These are phyloP conservation scores for Thelephora ganbajun DNA, from an alignment of 768 basidiomycete species.

Conservation along the genomic window DNA sequence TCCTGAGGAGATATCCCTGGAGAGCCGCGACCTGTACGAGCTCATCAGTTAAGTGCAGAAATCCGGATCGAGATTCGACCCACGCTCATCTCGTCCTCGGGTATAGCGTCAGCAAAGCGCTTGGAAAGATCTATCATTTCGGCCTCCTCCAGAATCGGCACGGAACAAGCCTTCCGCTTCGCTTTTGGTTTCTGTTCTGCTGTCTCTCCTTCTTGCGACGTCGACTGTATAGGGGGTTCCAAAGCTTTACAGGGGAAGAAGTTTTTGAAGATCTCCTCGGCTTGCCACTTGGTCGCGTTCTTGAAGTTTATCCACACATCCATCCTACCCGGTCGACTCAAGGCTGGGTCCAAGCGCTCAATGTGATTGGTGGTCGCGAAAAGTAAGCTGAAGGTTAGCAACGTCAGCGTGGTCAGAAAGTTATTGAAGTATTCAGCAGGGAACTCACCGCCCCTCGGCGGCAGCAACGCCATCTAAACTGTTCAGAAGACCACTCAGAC, in stretches of 20 bases:
- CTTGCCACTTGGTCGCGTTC: slow-evolving; percentile 85
- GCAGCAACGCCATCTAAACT: slow-evolving; percentile 79
- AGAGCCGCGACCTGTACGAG: slow-evolving; percentile 55
- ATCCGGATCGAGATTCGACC: slow-evolving; percentile 14
- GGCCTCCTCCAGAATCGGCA: slow-evolving; percentile 58
- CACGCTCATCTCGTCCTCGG: slow-evolving; percentile 81
- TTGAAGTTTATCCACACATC: slow-evolving; percentile 89
- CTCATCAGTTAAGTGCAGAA: slow-evolving; percentile 2
- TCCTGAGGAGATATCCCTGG: slow-evolving; percentile 80
- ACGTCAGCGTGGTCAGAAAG: slow-evolving; percentile 3
- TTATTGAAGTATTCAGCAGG: slow-evolving; percentile 1
- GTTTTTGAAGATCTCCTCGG: slow-evolving; percentile 86
- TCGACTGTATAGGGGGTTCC: slow-evolving; percentile 4
- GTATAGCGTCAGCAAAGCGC: slow-evolving; percentile 69
- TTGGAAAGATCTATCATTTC: slow-evolving; percentile 72
- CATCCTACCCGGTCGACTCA: slow-evolving; percentile 82
- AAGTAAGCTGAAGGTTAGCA: slow-evolving; percentile 38
- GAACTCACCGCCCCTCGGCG: slow-evolving; percentile 68
- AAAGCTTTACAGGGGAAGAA: slow-evolving; percentile 63
- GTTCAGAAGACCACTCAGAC: slow-evolving; percentile 75
- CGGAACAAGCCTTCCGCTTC: slow-evolving; percentile 51
- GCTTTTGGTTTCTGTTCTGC: slow-evolving; percentile 6
- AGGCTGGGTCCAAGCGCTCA: slow-evolving; percentile 80
- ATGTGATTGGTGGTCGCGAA: slow-evolving; percentile 94
- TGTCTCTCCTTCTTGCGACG: background rate